A percentile compares a stretch with the other conserved stretches of the same genome.
Evolutionary conservation across 108 stramenopile species (phyloP).

Genomic region (Schizochytrium sp.): DNA sequence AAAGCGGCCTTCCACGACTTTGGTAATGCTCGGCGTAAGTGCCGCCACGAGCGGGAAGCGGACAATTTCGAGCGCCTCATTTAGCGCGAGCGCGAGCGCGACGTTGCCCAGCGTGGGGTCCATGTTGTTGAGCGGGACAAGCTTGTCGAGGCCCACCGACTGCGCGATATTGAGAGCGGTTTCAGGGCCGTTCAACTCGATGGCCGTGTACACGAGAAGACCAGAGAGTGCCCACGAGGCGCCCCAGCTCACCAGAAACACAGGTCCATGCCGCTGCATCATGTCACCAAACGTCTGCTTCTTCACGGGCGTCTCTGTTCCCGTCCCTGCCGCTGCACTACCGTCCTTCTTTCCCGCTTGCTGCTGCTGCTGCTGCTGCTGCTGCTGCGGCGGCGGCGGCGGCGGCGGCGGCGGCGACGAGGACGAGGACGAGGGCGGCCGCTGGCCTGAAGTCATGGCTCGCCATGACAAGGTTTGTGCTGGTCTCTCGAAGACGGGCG

Average conservation of each 20-base stretch:
- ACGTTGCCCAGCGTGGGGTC: neutral
- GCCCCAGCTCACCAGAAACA: neutral
- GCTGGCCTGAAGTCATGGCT: no score
- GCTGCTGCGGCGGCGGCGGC: no score
- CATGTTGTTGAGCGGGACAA: neutral
- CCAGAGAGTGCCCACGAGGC: neutral
- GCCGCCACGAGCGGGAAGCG: neutral
- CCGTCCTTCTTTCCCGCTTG: no score
- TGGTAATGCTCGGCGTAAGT: neutral
- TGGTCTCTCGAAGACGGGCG: no score
- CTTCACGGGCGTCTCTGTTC: neutral
- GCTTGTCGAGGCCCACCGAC: neutral
- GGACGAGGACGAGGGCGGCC: no score
- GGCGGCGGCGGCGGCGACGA: no score
- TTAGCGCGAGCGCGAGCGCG: neutral
- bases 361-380: no score
- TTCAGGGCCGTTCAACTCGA: neutral
- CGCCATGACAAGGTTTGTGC: no score
- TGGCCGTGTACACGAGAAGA: neutral
- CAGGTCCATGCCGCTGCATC: neutral
- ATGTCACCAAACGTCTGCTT: neutral
- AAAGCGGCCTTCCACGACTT: neutral
- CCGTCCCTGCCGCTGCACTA: neutral
- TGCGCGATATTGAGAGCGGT: neutral
- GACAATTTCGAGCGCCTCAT: constrained; percentile 2